Evolutionary conservation across 768 basidiomycete genomes (phyloP), one percentile per base, ranked within the genome.

Genomic region (Nidularia pulvinata): DNA sequence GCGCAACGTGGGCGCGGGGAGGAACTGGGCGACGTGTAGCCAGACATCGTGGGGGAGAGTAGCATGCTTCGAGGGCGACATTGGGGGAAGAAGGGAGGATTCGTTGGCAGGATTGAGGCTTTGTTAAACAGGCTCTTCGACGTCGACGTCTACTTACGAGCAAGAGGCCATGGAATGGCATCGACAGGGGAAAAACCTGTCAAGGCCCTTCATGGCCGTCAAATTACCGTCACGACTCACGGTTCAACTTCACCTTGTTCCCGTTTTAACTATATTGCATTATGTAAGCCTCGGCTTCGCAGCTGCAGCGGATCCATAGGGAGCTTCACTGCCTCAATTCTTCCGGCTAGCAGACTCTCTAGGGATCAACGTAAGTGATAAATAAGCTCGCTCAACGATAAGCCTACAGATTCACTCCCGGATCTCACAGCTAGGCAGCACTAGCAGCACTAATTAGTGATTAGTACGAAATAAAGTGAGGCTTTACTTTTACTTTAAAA

Each of bases 31-130:
- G 55, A 76, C 64, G 47, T 71, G 66, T 37, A 66, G 56, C 75
- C 74, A 75, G 52, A 76, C 64, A 43, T 71, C 66, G 52, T 66
- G 56, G 22, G 72, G 73, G 36, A 72, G 59, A 49, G 36, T 30
- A 49, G 53, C 53, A 46, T 22, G 10, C 25, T n/a, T 46, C 25
- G 25, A n/a, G 13, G 39, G 39, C 49, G 54, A 30, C 30, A 55
- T 10, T 25, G 48, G 19, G 56, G 42, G 42, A 39, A 16, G 33
- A 47, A 11, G 55, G 45, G 30, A 49, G 25, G 34, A 11, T 39
- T 48, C 16, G 7, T 6, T 10, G 42, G 32, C 7, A 25, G 33
- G 19, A 22, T 6, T 25, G 25, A 33, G 42, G 25, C 14, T 33
- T 44, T n/a, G n/a, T n/a, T n/a, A n/a, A 51, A 37, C 50, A 36